Evolutionary conservation across 441 rosid genomes (phyloP).

Genomic region (California macrophylla): DNA sequence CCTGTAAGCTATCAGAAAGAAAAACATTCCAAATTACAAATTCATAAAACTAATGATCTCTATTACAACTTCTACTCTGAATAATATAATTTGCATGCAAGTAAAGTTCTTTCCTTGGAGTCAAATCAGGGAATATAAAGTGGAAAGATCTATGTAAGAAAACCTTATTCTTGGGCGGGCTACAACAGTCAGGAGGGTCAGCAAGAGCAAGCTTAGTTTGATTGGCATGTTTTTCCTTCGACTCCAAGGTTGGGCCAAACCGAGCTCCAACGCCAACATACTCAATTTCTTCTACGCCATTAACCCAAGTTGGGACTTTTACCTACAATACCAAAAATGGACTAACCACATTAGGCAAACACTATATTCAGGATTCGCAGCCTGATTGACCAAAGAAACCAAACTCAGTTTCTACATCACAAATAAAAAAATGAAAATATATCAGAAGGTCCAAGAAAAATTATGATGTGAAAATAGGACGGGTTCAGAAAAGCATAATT

Average conservation of each 20-base stretch:
- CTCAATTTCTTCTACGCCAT: slow-evolving; percentile 29
- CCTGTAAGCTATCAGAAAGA: slow-evolving; percentile 35
- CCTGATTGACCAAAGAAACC: background rate
- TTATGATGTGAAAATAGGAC: too few species aligned
- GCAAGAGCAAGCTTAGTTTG: slow-evolving; percentile 31
- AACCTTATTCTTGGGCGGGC: slow-evolving; percentile 37
- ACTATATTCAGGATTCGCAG: background rate
- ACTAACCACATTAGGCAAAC: background rate
- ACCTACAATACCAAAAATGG: slow-evolving; percentile 23
- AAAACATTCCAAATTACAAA: slow-evolving; percentile 15
- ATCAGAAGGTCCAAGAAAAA: too few species aligned
- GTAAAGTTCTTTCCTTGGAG: slow-evolving; percentile 2
- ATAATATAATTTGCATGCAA: background rate
- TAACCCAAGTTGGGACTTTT: slow-evolving; percentile 42
- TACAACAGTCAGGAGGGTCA: slow-evolving; percentile 48
- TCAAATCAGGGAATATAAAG: slow-evolving; percentile 3
- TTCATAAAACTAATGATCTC: background rate
- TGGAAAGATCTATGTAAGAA: slow-evolving; percentile 3
- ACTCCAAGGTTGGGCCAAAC: slow-evolving; percentile 40
- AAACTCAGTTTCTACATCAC: background rate
- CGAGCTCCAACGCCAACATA: slow-evolving; percentile 56
- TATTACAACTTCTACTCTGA: background rate
- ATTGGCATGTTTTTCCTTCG: slow-evolving; percentile 43
- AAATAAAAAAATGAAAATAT: background rate
- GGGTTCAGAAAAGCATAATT: too few species aligned